Evolutionary conservation across 345 rosid species (phyloP), one percentile per base, ranked within the genome.

Genomic region (Trapa bicornis): DNA sequence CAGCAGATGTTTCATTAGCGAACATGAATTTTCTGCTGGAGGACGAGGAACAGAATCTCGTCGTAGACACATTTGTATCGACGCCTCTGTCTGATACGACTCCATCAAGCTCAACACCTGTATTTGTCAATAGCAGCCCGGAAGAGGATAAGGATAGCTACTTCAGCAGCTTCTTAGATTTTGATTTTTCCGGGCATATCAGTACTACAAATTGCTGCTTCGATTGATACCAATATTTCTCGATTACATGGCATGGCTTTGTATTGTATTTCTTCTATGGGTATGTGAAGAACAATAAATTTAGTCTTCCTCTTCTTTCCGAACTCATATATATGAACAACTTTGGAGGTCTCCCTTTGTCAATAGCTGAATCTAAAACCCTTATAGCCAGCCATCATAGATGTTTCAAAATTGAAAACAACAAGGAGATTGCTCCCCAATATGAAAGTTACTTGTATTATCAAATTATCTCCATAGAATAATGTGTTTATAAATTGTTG

Each of bases 101-200:
- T 57, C 85, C 74, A 15, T 65, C 83, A 83, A 75, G 79, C 56
- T 85, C 93, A 56, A 71, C 89, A 11, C 78, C 87, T 1, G 78
- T 81, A 5, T 72, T 75, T 64, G 37, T 75, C 67, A 83, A 85
- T 75, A 65, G 87, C 83, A 73, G 83, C 80, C 75, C 83, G 10
- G 81, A 82, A 64, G 91, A 83, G 60, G 92, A 93, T 73, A 85
- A 71, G 67, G 94, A 87, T 57, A 82, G 91, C 78, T 83, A 82
- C 69, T 77, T 84, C 82, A 85, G 85, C 77, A 79, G 78, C 80
- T 82, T 88, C 74, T 79, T 90, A 58, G 82, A 88, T 80, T 87
- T 93, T 61, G 89, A 84, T 37, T 81, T 88, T 76, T 96, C 92
- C 1, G 87, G 85, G 65, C 75, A 82, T 75, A 54, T 54, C 32